These are phyloP conservation scores for Candida koratica DNA, from an alignment of 805 yeast genomes.

Conservation along the genomic window DNA sequence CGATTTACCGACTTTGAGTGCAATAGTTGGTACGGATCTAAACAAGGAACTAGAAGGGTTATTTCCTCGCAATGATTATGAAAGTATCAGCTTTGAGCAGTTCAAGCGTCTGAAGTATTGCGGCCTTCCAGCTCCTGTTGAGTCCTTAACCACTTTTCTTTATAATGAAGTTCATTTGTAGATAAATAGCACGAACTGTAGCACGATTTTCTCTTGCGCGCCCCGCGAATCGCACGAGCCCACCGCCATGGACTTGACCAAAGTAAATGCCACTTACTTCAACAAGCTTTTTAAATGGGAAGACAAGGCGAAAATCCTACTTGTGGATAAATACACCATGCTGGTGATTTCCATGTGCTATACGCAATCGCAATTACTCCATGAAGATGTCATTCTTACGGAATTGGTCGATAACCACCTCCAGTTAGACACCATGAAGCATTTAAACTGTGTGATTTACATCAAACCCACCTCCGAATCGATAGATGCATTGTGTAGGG, in stretches of 20 bases:
- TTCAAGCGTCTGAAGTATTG: slow-evolving; percentile 8
- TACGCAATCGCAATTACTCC: slow-evolving; percentile 79
- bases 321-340: slow-evolving; percentile 78
- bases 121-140: slow-evolving; percentile 14
- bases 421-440: slow-evolving; percentile 57
- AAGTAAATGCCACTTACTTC: slow-evolving; percentile 30
- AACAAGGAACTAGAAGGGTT: slow-evolving; percentile 1
- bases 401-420: slow-evolving; percentile 58
- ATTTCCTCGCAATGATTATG: slow-evolving; percentile 11
- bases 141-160: slow-evolving; percentile 13
- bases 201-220: no score
- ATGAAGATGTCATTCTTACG: slow-evolving; percentile 79
- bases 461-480: slow-evolving; percentile 68
- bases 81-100: slow-evolving; percentile 6
- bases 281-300: slow-evolving; percentile 23
- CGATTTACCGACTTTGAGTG: slow-evolving; percentile 1
- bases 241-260: slow-evolving; percentile 21
- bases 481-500: slow-evolving; percentile 56
- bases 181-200: no score
- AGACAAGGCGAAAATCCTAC: slow-evolving; percentile 44
- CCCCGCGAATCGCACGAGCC: no score
- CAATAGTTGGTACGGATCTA: slow-evolving; percentile 5
- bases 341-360: slow-evolving; percentile 82
- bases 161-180: slow-evolving; percentile 15
- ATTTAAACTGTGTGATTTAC: slow-evolving; percentile 76